Conservation (phyloP, 257 asterid genomes). For the Gentiana macrophylla region DNA sequence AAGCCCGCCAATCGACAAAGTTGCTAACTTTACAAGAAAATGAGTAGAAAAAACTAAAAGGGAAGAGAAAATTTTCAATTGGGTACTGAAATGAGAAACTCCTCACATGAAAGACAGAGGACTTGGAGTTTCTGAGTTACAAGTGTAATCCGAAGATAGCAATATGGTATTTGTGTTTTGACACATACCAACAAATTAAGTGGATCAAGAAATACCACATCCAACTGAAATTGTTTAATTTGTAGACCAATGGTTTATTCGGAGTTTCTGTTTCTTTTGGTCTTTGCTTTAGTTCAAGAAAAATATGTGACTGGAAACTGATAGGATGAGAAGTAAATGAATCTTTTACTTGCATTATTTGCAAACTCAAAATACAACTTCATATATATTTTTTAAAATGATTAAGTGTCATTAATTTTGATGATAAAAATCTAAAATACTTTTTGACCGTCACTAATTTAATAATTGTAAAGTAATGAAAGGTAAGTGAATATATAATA, state of each 20-base stretch:
- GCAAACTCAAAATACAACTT: no score
- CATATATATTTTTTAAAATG: no score
- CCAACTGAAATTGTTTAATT: slow-evolving; percentile 5
- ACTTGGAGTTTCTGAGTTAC: neutral
- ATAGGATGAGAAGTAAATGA: no score
- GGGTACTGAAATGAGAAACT: neutral
- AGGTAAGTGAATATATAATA: no score
- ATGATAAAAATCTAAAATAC: no score
- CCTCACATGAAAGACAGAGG: slow-evolving; percentile 1
- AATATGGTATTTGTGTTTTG: slow-evolving; percentile 6
- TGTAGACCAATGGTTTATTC: neutral
- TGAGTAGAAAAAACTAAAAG: neutral
- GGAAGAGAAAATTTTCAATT: neutral
- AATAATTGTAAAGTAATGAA: no score
- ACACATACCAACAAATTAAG: slow-evolving; percentile 11
- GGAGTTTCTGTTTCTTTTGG: neutral
- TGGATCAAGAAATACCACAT: slow-evolving; percentile 24
- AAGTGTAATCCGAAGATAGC: neutral
- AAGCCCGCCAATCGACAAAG: slow-evolving; percentile 10
- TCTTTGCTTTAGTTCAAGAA: no score
- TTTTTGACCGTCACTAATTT: no score
- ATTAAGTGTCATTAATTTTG: no score
- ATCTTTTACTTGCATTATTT: no score
- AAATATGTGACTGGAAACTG: no score
- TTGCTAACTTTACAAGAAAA: slow-evolving; percentile 4